A percentile compares a stretch with the other conserved stretches of the same genome.
Evolutionary conservation across 129 eudicot species (phyloP).

Genomic region (Centaurea solstitialis): DNA sequence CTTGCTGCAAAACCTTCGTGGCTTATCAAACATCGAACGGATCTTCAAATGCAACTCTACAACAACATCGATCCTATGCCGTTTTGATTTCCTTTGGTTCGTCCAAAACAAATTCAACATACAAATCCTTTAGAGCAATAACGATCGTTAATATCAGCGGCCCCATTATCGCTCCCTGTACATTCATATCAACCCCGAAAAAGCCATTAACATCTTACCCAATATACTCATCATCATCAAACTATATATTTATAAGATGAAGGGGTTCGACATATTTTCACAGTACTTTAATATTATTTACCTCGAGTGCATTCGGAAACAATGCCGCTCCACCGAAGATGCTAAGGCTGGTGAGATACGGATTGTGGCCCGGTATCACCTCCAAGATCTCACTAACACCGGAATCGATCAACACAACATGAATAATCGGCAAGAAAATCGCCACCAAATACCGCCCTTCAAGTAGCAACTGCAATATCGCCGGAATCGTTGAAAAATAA

Average conservation of each 20-base stretch:
- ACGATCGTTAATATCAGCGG: slow-evolving; percentile 91
- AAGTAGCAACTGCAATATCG: slow-evolving; percentile 68
- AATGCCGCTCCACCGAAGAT: slow-evolving; percentile 95
- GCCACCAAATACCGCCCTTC: slow-evolving; percentile 79
- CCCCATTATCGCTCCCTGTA: slow-evolving; percentile 99
- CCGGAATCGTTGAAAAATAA: slow-evolving; percentile 77
- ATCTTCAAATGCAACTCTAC: not conserved
- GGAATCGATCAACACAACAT: slow-evolving; percentile 68
- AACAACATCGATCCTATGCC: slow-evolving; percentile 25
- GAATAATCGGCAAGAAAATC: slow-evolving; percentile 56
- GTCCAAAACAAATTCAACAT: slow-evolving; percentile 81
- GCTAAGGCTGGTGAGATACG: slow-evolving; percentile 94
- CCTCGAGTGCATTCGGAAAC: slow-evolving; percentile 94
- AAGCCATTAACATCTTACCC: not conserved
- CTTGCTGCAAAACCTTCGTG: not conserved
- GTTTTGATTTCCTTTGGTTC: slow-evolving; percentile 59
- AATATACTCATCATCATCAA: not conserved
- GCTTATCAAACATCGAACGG: not conserved
- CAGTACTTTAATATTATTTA: slow-evolving; percentile 5
- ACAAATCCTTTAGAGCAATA: slow-evolving; percentile 86
- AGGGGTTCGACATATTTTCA: not conserved
- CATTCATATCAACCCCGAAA: not conserved
- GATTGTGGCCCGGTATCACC: slow-evolving; percentile 78
- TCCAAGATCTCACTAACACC: slow-evolving; percentile 79
- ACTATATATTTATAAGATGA: not conserved